Percentiles rank a stretch among this genome's conserved stretches.
Conservation (phyloP, 192 early-diverging fungal species). For the Haplosporangium gracile region DNA sequence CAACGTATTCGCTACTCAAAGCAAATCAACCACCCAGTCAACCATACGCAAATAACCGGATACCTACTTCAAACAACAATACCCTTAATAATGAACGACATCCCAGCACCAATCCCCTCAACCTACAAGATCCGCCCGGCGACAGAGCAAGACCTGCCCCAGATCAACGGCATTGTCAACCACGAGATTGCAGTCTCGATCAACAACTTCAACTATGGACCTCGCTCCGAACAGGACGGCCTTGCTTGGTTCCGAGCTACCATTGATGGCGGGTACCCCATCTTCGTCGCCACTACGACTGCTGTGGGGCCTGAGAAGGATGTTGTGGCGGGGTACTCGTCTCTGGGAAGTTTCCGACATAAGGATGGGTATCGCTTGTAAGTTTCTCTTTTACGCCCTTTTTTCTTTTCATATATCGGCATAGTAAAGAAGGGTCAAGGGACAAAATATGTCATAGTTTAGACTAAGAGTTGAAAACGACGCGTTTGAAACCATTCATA, state of each 20-base stretch:
- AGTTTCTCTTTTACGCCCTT: slow-evolving; percentile 9
- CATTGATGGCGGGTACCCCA: slow-evolving; percentile 58
- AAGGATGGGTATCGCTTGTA: slow-evolving; percentile 56
- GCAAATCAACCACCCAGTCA: background rate
- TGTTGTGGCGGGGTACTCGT: slow-evolving; percentile 36
- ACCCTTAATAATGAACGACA: background rate
- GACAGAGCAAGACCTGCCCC: slow-evolving; percentile 50
- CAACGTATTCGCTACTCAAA: no score
- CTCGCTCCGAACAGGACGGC: slow-evolving; percentile 54
- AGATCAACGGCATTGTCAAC: slow-evolving; percentile 64
- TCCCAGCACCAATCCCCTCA: background rate
- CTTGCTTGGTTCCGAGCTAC: slow-evolving; percentile 57
- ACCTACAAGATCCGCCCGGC: slow-evolving; percentile 53
- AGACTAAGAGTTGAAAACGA: background rate
- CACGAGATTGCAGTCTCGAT: slow-evolving; percentile 59
- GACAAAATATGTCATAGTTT: slow-evolving; percentile 23
- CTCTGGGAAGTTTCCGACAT: slow-evolving; percentile 43
- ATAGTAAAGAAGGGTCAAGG: background rate
- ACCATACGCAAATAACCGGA: background rate
- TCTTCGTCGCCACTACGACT: slow-evolving; percentile 60
- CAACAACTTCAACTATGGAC: slow-evolving; percentile 59
- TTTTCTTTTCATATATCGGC: background rate
- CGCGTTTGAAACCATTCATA: background rate
- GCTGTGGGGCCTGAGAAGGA: slow-evolving; percentile 20
- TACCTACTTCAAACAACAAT: background rate